A percentile compares a stretch with the other conserved stretches of the same genome.
Conservation (phyloP, 257 asterid genomes). For the Solanum peruvianum region DNA sequence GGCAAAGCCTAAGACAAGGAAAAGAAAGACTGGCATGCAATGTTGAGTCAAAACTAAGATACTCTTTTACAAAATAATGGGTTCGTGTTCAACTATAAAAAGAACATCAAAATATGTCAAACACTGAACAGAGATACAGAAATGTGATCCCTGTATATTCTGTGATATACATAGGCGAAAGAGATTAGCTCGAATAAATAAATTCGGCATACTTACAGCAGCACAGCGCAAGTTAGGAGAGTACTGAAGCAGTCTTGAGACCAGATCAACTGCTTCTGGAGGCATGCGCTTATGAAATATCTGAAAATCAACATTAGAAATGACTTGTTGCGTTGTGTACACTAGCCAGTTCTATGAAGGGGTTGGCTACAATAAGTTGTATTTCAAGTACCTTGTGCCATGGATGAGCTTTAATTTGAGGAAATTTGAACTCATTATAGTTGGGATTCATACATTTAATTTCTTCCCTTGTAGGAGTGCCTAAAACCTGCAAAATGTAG, state of each 20-base stretch:
- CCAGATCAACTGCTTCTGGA: constrained; percentile 58
- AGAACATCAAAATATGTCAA: background rate
- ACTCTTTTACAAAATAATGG: background rate
- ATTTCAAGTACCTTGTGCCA: constrained; percentile 43
- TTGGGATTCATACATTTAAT: constrained; percentile 62
- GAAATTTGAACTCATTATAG: constrained; percentile 46
- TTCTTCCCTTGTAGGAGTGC: constrained; percentile 59
- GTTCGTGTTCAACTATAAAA: background rate
- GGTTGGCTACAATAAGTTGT: background rate
- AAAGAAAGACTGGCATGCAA: background rate
- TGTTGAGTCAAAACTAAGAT: background rate
- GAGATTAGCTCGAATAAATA: background rate
- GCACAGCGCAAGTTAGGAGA: constrained; percentile 48
- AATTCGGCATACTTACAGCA: constrained; percentile 30
- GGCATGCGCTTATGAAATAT: constrained; percentile 55
- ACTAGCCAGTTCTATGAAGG: background rate
- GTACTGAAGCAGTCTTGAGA: constrained; percentile 49
- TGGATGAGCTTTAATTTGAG: constrained; percentile 59
- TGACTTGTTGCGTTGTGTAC: background rate
- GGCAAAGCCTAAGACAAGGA: background rate
- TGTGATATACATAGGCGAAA: background rate
- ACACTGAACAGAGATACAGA: background rate
- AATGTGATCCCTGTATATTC: background rate
- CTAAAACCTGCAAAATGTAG: constrained; percentile 33
- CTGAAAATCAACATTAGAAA: constrained; percentile 10